Conservation (phyloP, 1,139 yeast genomes). For the Pichia sp. region DNA sequence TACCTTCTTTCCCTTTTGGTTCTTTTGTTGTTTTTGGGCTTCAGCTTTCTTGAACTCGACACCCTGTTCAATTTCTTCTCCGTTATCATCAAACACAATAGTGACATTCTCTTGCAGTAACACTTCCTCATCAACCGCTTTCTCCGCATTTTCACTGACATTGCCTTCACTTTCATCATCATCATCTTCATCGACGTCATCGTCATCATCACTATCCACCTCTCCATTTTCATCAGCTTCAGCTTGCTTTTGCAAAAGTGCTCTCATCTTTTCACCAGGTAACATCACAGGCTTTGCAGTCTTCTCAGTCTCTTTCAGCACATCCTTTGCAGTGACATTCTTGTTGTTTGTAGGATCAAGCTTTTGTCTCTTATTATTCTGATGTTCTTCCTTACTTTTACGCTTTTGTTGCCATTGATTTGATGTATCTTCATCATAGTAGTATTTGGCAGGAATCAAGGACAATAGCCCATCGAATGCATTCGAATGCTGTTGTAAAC, state of each 20-base stretch:
- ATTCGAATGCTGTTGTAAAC: conserved; percentile 74
- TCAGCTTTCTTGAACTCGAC: conserved; percentile 12
- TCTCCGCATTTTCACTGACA: conserved; percentile 4
- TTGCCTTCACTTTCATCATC: conserved; percentile 11
- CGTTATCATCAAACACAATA: conserved; percentile 38
- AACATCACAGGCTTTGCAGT: conserved; percentile 52
- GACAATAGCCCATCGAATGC: conserved; percentile 90
- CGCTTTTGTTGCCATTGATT: conserved; percentile 83
- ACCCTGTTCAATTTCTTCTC: conserved; percentile 8
- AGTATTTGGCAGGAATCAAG: conserved; percentile 87
- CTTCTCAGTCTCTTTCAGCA: conserved; percentile 47
- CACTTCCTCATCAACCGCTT: too few species aligned
- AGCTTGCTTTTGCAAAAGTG: conserved; percentile 1
- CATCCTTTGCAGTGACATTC: conserved; percentile 62
- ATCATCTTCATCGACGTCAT: conserved; percentile 12
- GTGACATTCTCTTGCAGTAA: conserved; percentile 36
- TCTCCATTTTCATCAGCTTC: conserved; percentile 13
- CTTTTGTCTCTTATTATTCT: conserved; percentile 58
- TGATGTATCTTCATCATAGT: conserved; percentile 67
- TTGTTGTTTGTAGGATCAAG: conserved; percentile 60
- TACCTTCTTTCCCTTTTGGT: conserved; percentile 23
- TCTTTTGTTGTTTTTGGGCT: conserved; percentile 14
- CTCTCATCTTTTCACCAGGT: conserved; percentile 34
- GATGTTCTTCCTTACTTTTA: conserved; percentile 59
- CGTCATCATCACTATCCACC: conserved; percentile 14